These are phyloP conservation scores for Tulasnella sp. DNA, from an alignment of 768 basidiomycete species.

Conservation along the genomic window DNA sequence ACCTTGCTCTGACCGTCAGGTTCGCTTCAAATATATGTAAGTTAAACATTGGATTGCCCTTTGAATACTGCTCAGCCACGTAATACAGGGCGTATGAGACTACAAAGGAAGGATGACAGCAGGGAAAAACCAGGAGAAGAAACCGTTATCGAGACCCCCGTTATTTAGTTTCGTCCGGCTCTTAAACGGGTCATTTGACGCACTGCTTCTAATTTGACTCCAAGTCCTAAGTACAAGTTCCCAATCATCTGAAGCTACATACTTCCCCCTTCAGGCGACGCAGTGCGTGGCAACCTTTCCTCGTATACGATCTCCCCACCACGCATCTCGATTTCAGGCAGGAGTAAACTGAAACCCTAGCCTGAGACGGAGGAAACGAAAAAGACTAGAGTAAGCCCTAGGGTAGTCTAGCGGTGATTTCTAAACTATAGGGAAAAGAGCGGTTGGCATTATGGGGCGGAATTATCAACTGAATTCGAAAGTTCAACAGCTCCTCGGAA, in stretches of 20 bases:
- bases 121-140: not conserved
- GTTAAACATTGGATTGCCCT: not conserved
- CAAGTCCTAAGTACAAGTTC: not conserved
- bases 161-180: too few species aligned
- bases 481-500: too few species aligned
- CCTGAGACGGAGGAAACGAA: not conserved
- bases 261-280: not conserved
- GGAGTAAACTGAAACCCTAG: slow-evolving; percentile 43
- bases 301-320: slow-evolving; percentile 50
- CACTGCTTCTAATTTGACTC: too few species aligned
- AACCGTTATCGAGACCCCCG: not conserved
- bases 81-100: not conserved
- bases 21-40: not conserved
- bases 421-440: too few species aligned
- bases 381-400: not conserved
- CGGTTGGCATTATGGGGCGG: too few species aligned
- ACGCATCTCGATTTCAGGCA: slow-evolving; percentile 52
- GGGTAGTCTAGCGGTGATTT: too few species aligned
- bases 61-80: not conserved
- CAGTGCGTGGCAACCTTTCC: slow-evolving; percentile 37
- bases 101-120: not conserved
- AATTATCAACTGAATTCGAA: too few species aligned
- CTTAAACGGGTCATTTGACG: too few species aligned
- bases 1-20: not conserved
- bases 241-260: not conserved